phyloP scores from a whole-genome alignment of 2,329 filamentous ascomycete species.

The Diaporthe sp. region DNA sequence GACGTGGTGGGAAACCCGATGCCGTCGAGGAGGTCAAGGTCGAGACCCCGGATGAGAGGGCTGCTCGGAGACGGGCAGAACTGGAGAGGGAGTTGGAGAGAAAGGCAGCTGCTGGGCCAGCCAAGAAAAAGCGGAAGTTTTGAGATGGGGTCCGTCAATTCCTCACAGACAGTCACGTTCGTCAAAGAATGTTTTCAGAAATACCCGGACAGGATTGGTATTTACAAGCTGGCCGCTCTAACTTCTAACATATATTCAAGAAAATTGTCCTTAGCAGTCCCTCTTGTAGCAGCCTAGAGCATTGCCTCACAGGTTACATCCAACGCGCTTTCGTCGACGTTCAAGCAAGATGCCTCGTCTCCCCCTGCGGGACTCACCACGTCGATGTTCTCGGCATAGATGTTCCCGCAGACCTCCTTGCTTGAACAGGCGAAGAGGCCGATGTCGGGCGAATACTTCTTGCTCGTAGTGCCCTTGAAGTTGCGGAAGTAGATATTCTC shows the following conservation, averaged over 20 bases:
- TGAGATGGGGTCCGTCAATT: conserved; percentile 45
- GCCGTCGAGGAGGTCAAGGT: conserved; percentile 51
- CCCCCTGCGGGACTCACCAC: conserved; percentile 45
- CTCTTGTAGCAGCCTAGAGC: conserved; percentile 20
- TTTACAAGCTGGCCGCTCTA: conserved; percentile 1
- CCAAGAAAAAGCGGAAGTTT: conserved; percentile 70
- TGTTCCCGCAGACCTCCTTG: conserved; percentile 43
- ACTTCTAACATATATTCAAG: conserved; percentile 22
- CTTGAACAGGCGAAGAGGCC: conserved; percentile 47
- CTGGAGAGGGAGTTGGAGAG: conserved; percentile 64
- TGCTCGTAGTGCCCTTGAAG: conserved; percentile 62
- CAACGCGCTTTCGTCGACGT: conserved; percentile 43
- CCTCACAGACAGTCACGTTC: neutral
- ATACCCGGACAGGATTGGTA: neutral
- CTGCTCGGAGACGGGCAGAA: conserved; percentile 65
- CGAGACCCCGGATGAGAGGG: conserved; percentile 61
- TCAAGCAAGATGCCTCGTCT: conserved; percentile 46
- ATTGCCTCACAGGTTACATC: conserved; percentile 44
- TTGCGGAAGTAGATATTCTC: conserved; percentile 66
- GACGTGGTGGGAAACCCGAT: conserved; percentile 45
- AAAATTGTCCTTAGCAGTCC: conserved; percentile 2
- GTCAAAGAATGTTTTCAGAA: neutral
- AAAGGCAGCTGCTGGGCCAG: conserved; percentile 63
- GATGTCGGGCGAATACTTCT: conserved; percentile 46
- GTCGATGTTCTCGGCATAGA: conserved; percentile 44